phyloP scores from a whole-genome alignment of 1,284 basidiomycete species.

The Cryptococcus sp. region DNA sequence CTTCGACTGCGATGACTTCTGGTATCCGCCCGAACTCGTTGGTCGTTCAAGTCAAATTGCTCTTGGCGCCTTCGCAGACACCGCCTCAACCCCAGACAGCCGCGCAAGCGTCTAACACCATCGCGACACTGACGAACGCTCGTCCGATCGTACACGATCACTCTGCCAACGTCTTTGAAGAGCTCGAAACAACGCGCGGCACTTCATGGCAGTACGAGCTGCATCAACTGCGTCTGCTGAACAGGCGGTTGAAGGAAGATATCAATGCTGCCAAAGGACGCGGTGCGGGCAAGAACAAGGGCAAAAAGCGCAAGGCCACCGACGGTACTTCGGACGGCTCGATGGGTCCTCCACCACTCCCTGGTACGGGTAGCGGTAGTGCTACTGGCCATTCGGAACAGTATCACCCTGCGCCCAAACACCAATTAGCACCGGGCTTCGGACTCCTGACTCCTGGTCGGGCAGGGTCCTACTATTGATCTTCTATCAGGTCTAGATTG shows the following conservation, averaged over 20 bases:
- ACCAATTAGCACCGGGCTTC: slow-evolving; percentile 46
- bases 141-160: slow-evolving; percentile 42
- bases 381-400: slow-evolving; percentile 18
- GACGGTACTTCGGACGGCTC: slow-evolving; percentile 6
- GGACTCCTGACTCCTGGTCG: slow-evolving; percentile 33
- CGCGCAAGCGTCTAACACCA: slow-evolving; percentile 1
- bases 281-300: slow-evolving; percentile 24
- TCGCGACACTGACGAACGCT: slow-evolving; percentile 18
- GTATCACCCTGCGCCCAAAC: slow-evolving; percentile 36
- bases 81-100: background rate
- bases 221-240: slow-evolving; percentile 76
- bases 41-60: slow-evolving; percentile 38
- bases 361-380: background rate
- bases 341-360: slow-evolving; percentile 16
- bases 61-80: slow-evolving; percentile 5
- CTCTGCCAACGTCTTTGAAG: slow-evolving; percentile 66
- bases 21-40: slow-evolving; percentile 28
- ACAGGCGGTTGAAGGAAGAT: slow-evolving; percentile 71
- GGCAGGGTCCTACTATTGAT: slow-evolving; percentile 18
- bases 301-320: slow-evolving; percentile 31
- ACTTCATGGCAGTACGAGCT: slow-evolving; percentile 92
- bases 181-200: slow-evolving; percentile 65
- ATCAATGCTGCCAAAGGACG: slow-evolving; percentile 48
- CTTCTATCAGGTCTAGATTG: too few relatives aligned
- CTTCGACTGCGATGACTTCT: background rate